Base-by-base conservation (phyloP, 139 green algal species). In the Chlamydomonas sphaeroides region DNA sequence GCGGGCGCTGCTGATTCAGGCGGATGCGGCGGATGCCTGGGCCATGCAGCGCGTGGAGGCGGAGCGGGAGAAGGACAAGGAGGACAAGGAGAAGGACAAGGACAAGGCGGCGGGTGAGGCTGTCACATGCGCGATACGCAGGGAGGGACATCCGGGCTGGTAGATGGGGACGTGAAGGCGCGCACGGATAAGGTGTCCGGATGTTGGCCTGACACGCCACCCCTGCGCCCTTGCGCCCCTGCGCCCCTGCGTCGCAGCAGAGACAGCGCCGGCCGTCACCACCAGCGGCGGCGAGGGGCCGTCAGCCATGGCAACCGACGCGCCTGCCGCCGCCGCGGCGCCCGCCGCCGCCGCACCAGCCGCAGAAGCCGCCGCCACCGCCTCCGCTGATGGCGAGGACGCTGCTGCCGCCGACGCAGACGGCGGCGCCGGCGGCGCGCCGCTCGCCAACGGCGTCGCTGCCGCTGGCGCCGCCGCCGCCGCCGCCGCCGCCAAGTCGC, bases 1-100 rank as follows among this genome's bases (percentile, higher is more conserved):
- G 85, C 86, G 92, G 23, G 48, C 85, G 17, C 71, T 97, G 45
- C 83, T 96, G 75, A 74, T 68, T 70, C 94, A 97, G 89, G 84
- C 90, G 15, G 87, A 91, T 18, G 71, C 90, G 5, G 86, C 91
- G 20, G 93, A 94, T 71, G 82, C 83, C 2, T 93, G 90, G 90
- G 76, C 76, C 1, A 73, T 74, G 62, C 76, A 72, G 59, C 42
- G 42, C 0, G 61, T 61, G 20, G 74, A 81, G 61, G 74, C 62
- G 30, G 74, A 81, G 33, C 73, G 74, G 76, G 35, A 62, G 35
- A 15, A 26, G 10, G 20, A 6, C 1, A 32, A 23, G 39, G 39
- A 61, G 26, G 6, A n/a, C n/a, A n/a, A n/a, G n/a, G 74, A 81
- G 33, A 83, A 83, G 76, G 35, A 62, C 65, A 15, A 26, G 10